Evolutionary conservation across 2,329 filamentous ascomycete species (phyloP).

Genomic region (Alternaria solani): DNA sequence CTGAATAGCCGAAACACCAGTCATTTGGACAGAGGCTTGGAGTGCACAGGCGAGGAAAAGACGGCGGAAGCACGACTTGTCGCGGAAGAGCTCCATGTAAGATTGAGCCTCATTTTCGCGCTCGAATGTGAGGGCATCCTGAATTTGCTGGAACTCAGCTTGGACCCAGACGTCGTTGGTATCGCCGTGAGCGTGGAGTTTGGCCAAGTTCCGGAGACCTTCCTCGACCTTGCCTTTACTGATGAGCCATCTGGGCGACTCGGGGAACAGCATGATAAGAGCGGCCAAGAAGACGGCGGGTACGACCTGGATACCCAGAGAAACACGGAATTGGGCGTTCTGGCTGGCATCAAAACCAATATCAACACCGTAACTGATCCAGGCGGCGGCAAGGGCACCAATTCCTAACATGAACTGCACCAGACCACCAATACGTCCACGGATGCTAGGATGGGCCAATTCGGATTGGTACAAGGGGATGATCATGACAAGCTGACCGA

Average conservation of each 20-base stretch:
- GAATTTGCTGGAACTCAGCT: slow-evolving; percentile 76
- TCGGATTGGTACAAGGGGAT: slow-evolving; percentile 80
- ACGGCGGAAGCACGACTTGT: slow-evolving; percentile 72
- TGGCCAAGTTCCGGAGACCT: slow-evolving; percentile 71
- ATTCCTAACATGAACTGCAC: slow-evolving; percentile 87
- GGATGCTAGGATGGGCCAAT: slow-evolving; percentile 78
- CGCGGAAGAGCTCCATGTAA: slow-evolving; percentile 72
- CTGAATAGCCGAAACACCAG: slow-evolving; percentile 70
- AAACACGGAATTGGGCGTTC: slow-evolving; percentile 67
- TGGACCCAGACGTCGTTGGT: slow-evolving; percentile 72
- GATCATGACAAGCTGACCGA: slow-evolving; percentile 70
- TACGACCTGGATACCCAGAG: slow-evolving; percentile 74
- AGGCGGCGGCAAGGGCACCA: slow-evolving; percentile 74
- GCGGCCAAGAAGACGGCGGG: slow-evolving; percentile 70
- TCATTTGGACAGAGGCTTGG: slow-evolving; percentile 79
- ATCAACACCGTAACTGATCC: slow-evolving; percentile 75
- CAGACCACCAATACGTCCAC: slow-evolving; percentile 76
- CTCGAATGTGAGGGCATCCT: slow-evolving; percentile 70
- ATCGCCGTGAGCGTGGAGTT: slow-evolving; percentile 74
- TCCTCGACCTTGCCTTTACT: slow-evolving; percentile 71
- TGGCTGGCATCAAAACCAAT: slow-evolving; percentile 58
- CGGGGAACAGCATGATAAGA: slow-evolving; percentile 76
- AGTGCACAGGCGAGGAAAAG: slow-evolving; percentile 74
- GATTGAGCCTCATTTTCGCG: slow-evolving; percentile 74
- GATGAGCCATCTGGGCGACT: slow-evolving; percentile 74